Evolutionary conservation across 164 flowering plant genomes (phyloP), one percentile per base, ranked within the genome.

Genomic region (Stephania japonica): DNA sequence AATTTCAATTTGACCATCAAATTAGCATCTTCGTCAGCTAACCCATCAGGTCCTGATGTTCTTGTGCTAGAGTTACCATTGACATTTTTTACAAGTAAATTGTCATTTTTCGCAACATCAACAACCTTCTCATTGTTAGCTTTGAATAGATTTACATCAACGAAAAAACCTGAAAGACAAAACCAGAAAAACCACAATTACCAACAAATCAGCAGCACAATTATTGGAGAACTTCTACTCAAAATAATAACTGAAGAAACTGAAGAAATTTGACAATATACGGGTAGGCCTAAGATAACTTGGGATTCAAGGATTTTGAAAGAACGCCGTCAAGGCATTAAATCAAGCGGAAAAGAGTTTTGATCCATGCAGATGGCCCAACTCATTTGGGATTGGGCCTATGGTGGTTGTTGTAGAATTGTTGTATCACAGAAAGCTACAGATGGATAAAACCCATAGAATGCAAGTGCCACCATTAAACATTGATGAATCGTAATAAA

Each of bases 1-100:
- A 95, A 95, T 78, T 95, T 95, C 78, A 95, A 72, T 78, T 95
- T 93, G 73, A 95, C 85, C 99, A 93, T 95, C 66, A 90, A 73
- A 78, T 95, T 93, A 65, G 91, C 94, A 87, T 95, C 97, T 82
- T 93, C 97, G 80, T 93, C 92, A 65, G 94, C 97, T 73, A 95
- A 84, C 70, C 83, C 90, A 75, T 84, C 85, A 66, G 77, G 75
- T 70, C 72, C 84, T 63, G 81, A 71, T 63, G 72, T 61, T 75
- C 72, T 74, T 66, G 64, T 50, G 53, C 70, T 78, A 70, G 70
- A 78, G 72, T 73, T 77, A 47, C 74, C 84, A 80, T 78, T 79
- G 24, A 42, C 73, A 65, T 77, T 79, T 56, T 81, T 84, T 10
- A 68, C 70, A 38, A 69, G 64, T 41, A 59, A 65, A 56, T 67